Evolutionary conservation across 2,329 filamentous ascomycete genomes (phyloP).

Genomic region (Pyrenochaeta sp.): DNA sequence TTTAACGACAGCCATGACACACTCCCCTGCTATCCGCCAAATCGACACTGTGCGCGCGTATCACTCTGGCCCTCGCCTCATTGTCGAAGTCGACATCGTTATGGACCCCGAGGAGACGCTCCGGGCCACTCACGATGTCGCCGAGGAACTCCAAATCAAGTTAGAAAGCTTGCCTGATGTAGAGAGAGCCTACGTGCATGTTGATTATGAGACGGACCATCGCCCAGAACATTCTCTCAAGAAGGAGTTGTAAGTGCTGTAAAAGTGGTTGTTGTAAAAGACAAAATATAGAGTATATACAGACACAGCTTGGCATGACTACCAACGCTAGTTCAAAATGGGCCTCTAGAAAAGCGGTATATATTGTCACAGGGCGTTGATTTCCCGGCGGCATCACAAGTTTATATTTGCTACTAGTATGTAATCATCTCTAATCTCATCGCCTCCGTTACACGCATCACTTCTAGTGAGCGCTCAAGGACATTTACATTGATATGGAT

Average conservation of each 20-base stretch:
- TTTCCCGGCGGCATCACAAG: too few relatives aligned
- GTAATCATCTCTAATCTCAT: too few relatives aligned
- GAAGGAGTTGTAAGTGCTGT: slow-evolving; percentile 63
- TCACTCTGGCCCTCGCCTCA: slow-evolving; percentile 85
- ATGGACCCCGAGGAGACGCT: slow-evolving; percentile 82
- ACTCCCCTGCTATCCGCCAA: slow-evolving; percentile 78
- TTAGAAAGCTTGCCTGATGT: slow-evolving; percentile 90
- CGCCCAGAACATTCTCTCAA: slow-evolving; percentile 83
- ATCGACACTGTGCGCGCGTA: slow-evolving; percentile 97
- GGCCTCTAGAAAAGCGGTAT: too few relatives aligned
- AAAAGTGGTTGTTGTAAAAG: not conserved
- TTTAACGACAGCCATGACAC: slow-evolving; percentile 73
- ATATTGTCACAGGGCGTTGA: too few relatives aligned
- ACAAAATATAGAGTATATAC: too few relatives aligned
- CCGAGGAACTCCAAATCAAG: slow-evolving; percentile 93
- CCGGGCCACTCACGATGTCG: slow-evolving; percentile 86
- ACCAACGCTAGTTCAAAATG: too few relatives aligned
- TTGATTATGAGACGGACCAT: slow-evolving; percentile 96
- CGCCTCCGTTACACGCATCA: too few relatives aligned
- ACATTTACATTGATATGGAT: too few relatives aligned
- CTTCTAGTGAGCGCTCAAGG: too few relatives aligned
- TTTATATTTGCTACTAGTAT: too few relatives aligned
- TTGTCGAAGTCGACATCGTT: slow-evolving; percentile 92
- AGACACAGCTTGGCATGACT: too few relatives aligned
- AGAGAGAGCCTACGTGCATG: slow-evolving; percentile 94